Base-by-base conservation (phyloP, 176 grass and related monocot species). In the Guadua angustifolia region DNA sequence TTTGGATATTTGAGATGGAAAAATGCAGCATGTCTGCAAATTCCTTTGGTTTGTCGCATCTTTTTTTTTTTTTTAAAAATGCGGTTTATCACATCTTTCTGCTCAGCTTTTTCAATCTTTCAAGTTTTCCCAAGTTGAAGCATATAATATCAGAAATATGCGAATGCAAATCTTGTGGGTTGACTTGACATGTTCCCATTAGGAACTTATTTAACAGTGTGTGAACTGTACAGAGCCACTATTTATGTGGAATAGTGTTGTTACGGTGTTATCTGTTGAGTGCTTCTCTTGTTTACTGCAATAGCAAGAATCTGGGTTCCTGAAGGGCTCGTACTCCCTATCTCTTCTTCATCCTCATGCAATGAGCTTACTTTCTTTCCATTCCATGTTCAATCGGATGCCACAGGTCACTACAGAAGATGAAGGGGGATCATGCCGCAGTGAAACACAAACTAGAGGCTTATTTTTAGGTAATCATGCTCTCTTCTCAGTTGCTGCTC, bases 401-500 rank as follows among this genome's bases (percentile, higher is more conserved):
- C 22, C 46, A 72, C 24, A 84, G 19, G 39, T 86, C 13, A 51
- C 70, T 87, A 32, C 47, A 77, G 43, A 80, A 80, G 65, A 33
- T 77, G 21, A 55, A 80, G 26, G 73, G 63, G 25, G 79, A 75
- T 58, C 51, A 29, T 47, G 70, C 43, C 0, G 11, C 40, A 24
- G 46, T 68, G 51, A 80, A 46, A 21, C 46, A 70, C 10, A 85
- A 69, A 46, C 33, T 86, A 63, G 63, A 81, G 22, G 25, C 63
- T 26, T 81, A 87, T 66, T 82, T 92, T 44, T 57, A 89, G 70
- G 84, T 87, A n/a, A 9, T 1, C 16, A 8, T 69, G 33, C 39
- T 35, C 6, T 68, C 35, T 45, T 50, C 13, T 25, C 47, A 12
- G 44, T 74, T 46, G 43, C 35, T 79, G 50, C 2, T 66, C 77